phyloP scores from a whole-genome alignment of 139 green algal species.

The Micractinium conductrix region DNA sequence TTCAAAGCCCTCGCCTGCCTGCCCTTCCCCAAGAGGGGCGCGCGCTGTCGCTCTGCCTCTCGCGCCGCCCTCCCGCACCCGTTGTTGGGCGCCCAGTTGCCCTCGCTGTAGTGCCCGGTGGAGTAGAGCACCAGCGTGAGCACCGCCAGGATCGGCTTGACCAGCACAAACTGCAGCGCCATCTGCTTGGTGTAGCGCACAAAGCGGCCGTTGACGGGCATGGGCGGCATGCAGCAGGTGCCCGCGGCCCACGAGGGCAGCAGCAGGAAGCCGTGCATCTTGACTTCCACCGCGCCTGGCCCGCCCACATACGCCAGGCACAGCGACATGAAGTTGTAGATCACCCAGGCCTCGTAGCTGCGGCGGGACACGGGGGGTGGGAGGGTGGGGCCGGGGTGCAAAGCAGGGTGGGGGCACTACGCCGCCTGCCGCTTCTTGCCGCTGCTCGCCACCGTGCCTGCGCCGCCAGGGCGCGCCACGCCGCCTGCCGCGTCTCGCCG shows the following conservation, averaged over 20 bases:
- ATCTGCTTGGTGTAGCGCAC: conserved; percentile 88
- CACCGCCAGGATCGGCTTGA: conserved; percentile 90
- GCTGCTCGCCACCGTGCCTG: neutral
- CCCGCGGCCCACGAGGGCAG: conserved; percentile 77
- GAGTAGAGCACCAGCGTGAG: conserved; percentile 85
- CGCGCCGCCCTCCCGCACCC: conserved; percentile 58
- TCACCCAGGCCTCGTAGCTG: conserved; percentile 96
- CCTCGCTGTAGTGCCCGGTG: conserved; percentile 81
- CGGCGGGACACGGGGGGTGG: neutral
- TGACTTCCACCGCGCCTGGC: conserved; percentile 89
- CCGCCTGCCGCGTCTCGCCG: too few relatives aligned
- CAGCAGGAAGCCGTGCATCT: conserved; percentile 85
- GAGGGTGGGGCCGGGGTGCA: neutral
- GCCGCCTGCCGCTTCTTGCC: neutral
- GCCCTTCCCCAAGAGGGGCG: too few relatives aligned
- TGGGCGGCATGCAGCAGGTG: conserved; percentile 91
- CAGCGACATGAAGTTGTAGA: conserved; percentile 98
- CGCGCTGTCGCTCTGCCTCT: too few relatives aligned
- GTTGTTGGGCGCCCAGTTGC: conserved; percentile 74
- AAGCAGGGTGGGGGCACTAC: neutral
- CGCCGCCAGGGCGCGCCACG: neutral
- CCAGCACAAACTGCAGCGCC: conserved; percentile 95
- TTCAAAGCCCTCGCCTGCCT: too few relatives aligned
- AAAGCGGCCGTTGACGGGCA: conserved; percentile 86
- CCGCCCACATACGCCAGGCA: conserved; percentile 96